Evolutionary conservation across 2,329 filamentous ascomycete species (phyloP).

Genomic region (Rhytidhysteron rufulum): DNA sequence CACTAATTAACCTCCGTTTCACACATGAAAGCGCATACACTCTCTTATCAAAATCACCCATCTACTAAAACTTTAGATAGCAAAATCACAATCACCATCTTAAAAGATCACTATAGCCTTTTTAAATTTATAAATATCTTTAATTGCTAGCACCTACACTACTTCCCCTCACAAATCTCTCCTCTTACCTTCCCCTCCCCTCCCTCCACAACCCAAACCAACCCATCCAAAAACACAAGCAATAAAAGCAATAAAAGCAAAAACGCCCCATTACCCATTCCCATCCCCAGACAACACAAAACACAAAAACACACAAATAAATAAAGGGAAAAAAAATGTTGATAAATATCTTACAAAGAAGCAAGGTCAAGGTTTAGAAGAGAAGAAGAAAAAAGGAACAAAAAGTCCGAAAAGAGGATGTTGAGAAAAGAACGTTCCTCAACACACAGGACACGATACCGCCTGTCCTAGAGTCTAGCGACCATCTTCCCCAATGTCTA

Average conservation of each 20-base stretch:
- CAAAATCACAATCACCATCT: too few relatives aligned
- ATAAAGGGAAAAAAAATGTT: slow-evolving; percentile 1
- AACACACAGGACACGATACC: not conserved
- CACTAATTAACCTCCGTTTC: too few relatives aligned
- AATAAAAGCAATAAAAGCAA: too few relatives aligned
- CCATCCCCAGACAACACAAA: not conserved
- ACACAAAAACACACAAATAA: not conserved
- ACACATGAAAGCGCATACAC: too few relatives aligned
- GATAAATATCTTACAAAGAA: not conserved
- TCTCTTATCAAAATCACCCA: too few relatives aligned
- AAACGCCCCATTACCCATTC: not conserved
- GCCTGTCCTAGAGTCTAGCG: not conserved
- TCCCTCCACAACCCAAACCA: not conserved
- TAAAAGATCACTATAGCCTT: too few relatives aligned
- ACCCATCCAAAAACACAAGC: not conserved
- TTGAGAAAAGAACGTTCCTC: not conserved
- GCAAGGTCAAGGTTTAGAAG: not conserved
- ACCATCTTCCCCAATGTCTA: too few relatives aligned
- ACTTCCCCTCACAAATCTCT: not conserved
- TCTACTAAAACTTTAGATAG: too few relatives aligned
- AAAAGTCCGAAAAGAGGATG: not conserved
- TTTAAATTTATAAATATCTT: too few relatives aligned
- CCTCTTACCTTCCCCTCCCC: not conserved
- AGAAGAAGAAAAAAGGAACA: slow-evolving; percentile 4
- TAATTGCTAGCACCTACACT: not conserved